Conservation (phyloP, 306 rosid species). For the Gillenia trifoliata region DNA sequence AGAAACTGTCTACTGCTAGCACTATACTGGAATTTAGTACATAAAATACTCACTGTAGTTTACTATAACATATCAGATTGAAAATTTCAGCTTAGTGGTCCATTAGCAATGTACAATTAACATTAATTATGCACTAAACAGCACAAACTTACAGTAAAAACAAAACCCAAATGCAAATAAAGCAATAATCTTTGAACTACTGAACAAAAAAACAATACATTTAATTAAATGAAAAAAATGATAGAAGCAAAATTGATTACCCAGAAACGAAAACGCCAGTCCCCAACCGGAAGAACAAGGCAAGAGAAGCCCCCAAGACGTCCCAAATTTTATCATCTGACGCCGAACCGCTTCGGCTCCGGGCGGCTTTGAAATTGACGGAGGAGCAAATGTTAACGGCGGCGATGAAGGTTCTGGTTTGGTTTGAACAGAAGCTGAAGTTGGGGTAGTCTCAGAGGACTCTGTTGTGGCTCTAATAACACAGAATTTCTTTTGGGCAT, state of each 20-base stretch:
- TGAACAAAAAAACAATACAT: neutral
- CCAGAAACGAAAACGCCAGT: conserved; percentile 82
- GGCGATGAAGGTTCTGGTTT: conserved; percentile 25
- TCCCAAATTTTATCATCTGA: conserved; percentile 51
- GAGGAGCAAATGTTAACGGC: conserved; percentile 44
- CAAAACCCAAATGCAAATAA: neutral
- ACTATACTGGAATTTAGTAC: neutral
- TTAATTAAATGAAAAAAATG: neutral
- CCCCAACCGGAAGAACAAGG: conserved; percentile 67
- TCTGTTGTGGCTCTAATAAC: conserved; percentile 53
- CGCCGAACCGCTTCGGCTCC: conserved; percentile 71
- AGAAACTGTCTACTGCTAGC: neutral
- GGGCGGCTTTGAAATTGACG: conserved; percentile 88
- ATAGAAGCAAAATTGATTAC: conserved; percentile 38
- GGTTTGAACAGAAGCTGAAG: conserved; percentile 38
- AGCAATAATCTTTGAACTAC: neutral
- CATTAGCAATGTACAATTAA: neutral
- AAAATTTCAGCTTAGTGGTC: neutral
- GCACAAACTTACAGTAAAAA: neutral
- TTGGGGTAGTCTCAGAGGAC: conserved; percentile 32
- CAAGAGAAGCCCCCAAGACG: conserved; percentile 56
- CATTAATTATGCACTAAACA: neutral
- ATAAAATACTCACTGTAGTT: neutral
- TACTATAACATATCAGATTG: neutral
- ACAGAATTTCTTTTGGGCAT: conserved; percentile 27